Evolutionary conservation across 208 protist species (phyloP).

Genomic region (Trypanosoma brucei): DNA sequence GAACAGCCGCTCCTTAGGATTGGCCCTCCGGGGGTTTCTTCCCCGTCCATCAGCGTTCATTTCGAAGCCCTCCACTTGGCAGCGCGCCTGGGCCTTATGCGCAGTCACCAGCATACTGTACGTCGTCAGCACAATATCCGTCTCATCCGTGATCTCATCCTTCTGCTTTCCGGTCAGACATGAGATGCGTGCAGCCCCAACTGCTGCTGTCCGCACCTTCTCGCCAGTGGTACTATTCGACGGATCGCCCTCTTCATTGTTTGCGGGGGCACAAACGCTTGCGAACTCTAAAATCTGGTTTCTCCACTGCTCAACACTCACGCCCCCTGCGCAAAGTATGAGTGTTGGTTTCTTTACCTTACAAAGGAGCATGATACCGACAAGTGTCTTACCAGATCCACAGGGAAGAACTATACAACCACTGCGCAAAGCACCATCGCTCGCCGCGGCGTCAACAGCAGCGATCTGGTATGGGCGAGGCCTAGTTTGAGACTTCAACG

Average conservation of each 20-base stretch:
- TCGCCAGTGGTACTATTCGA: background rate
- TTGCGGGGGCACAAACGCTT: conserved; percentile 36
- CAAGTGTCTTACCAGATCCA: conserved; percentile 99
- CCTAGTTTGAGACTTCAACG: conserved; percentile 62
- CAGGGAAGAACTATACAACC: conserved; percentile 99
- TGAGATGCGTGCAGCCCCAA: conserved; percentile 68
- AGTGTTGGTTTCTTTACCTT: conserved; percentile 95
- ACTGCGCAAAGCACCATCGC: conserved; percentile 62
- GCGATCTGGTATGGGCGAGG: conserved; percentile 81
- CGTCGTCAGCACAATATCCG: conserved; percentile 96
- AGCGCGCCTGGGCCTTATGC: conserved; percentile 42
- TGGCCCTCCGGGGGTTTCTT: conserved; percentile 17
- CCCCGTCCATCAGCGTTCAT: conserved; percentile 19
- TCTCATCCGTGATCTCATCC: conserved; percentile 81
- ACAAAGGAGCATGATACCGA: conserved; percentile 96
- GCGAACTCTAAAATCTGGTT: conserved; percentile 93
- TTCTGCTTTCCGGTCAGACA: conserved; percentile 93
- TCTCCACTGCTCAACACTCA: conserved; percentile 97
- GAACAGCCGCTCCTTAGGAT: conserved; percentile 82
- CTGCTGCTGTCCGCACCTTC: conserved; percentile 10
- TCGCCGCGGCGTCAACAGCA: conserved; percentile 65
- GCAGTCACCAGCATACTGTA: conserved; percentile 97
- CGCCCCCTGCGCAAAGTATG: conserved; percentile 92
- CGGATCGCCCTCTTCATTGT: background rate
- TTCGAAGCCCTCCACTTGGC: conserved; percentile 7